phyloP scores from a whole-genome alignment of 108 stramenopile genomes.

The Cylindrotheca fusiformis region DNA sequence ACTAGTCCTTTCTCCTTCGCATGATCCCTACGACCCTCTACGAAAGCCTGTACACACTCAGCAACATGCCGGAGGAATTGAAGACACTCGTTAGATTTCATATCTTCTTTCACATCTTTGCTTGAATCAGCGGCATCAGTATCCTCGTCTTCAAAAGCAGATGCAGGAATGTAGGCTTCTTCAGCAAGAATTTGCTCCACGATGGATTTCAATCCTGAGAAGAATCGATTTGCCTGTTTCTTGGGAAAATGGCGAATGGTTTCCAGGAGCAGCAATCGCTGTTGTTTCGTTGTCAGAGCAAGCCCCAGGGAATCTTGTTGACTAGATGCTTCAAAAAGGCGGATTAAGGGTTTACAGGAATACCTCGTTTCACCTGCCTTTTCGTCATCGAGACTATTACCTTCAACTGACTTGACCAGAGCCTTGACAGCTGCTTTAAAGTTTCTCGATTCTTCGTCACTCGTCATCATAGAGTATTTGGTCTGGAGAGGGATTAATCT shows the following conservation, averaged over 20 bases:
- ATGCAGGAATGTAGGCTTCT: constrained; percentile 38
- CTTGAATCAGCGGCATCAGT: constrained; percentile 11
- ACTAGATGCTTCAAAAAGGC: constrained; percentile 11
- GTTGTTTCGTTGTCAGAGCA: constrained; percentile 25
- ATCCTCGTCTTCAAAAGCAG: constrained; percentile 17
- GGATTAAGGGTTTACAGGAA: constrained; percentile 6
- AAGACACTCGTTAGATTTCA: constrained; percentile 33
- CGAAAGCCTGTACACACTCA: constrained; percentile 37
- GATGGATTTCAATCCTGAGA: constrained; percentile 28
- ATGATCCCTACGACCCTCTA: constrained; percentile 31
- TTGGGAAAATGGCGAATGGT: constrained; percentile 25
- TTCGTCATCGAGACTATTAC: not conserved
- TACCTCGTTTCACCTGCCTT: not conserved
- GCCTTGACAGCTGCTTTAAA: constrained; percentile 16
- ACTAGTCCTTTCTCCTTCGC: not conserved
- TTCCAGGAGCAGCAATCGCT: constrained; percentile 18
- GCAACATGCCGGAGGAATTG: constrained; percentile 46
- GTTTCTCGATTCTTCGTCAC: not conserved
- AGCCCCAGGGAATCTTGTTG: constrained; percentile 8
- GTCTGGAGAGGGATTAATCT: no score
- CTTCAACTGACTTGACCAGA: constrained; percentile 12
- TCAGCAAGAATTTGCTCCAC: constrained; percentile 24
- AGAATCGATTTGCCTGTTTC: constrained; percentile 39
- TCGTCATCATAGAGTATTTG: no score
- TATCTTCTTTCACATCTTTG: constrained; percentile 17